Percentiles rank a stretch among this genome's conserved stretches.
These are phyloP conservation scores for Colletotrichum nymphaeae DNA, from an alignment of 2,329 filamentous ascomycete genomes.

Conservation along the genomic window DNA sequence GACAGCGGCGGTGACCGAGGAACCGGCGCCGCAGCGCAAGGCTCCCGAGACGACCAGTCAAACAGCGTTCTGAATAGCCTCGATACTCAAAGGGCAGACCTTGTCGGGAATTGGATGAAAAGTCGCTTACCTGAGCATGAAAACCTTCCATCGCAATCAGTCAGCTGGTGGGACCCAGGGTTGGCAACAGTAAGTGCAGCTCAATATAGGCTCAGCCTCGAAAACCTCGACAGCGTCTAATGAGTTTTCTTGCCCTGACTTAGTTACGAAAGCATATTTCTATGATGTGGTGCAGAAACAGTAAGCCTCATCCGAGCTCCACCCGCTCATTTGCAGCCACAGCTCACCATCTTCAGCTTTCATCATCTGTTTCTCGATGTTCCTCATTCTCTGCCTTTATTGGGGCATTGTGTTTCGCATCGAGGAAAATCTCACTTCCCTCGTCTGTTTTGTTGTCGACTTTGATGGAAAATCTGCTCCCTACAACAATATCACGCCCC, in stretches of 20 bases:
- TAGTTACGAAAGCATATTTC: conserved; percentile 19
- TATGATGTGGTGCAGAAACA: conserved; percentile 22
- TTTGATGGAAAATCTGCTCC: conserved; percentile 11
- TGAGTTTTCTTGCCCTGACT: not conserved
- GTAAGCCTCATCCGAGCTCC: not conserved
- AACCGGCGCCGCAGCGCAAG: not conserved
- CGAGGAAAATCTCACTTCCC: conserved; percentile 15
- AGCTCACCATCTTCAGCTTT: not conserved
- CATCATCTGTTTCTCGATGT: conserved; percentile 13
- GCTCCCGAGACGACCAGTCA: not conserved
- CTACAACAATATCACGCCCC: not conserved
- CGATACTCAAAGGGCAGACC: not conserved
- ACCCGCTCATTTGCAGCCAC: not conserved
- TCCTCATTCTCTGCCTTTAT: conserved; percentile 15
- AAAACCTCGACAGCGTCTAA: not conserved
- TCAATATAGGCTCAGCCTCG: not conserved
- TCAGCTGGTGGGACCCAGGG: conserved; percentile 28
- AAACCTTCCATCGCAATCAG: conserved; percentile 14
- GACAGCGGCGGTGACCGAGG: not conserved
- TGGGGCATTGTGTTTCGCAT: conserved; percentile 21
- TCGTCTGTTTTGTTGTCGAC: conserved; percentile 20
- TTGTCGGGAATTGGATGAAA: conserved; percentile 7
- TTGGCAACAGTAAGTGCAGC: conserved; percentile 2
- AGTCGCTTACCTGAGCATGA: conserved; percentile 8
- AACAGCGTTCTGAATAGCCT: not conserved